Base-by-base conservation (phyloP, 164 flowering plant genomes). In the Hamamelis virginiana region DNA sequence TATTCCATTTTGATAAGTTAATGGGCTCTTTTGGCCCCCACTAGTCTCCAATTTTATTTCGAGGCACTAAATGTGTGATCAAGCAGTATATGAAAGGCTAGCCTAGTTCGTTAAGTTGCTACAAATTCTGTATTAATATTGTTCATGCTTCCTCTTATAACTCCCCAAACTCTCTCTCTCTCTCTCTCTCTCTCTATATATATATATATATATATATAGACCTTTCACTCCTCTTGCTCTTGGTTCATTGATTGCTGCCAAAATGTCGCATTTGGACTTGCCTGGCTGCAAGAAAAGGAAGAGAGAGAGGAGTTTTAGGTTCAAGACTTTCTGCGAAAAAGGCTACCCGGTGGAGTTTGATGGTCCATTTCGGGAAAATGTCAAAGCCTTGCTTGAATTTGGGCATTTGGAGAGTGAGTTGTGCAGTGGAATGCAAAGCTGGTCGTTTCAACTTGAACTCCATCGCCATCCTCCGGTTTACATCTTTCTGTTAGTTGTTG, bases 381-480 rank as follows among this genome's bases (percentile, higher is more conserved):
- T 96, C 5, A 72, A 74, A 28, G 78, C 75, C 9, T 83, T 96
- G 41, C 79, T 93, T 55, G 93, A 84, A 59, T 87, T 75, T 52
- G 98, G 92, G 22, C 77, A 78, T 33, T 45, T 63, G 9, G 94
- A 91, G 77, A 80, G 65, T 15, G 71, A 55, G 41, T 27, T 67
- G 9, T 55, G 75, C 43, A 52, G 57, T 38, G 80, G 83, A 53
- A 70, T 82, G 86, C 66, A 71, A 4, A 76, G 82, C 23, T 91
- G 97, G 97, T 96, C 96, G 0, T 93, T 96, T 77, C 90, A 83
- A 74, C 95, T 96, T 15, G 89, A 96, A 75, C 81, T 90, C 38
- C 73, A 80, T 65, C 87, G 84, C 38, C 89, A 89, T 18, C 87
- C 96, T 48, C 82, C 88, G 9, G 38, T 81, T 13, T 83, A 83